Percentiles rank a stretch among this genome's conserved stretches.
Evolutionary conservation across 164 flowering plant species (phyloP).

Genomic region (Kalanchoe fedtschenkoi): DNA sequence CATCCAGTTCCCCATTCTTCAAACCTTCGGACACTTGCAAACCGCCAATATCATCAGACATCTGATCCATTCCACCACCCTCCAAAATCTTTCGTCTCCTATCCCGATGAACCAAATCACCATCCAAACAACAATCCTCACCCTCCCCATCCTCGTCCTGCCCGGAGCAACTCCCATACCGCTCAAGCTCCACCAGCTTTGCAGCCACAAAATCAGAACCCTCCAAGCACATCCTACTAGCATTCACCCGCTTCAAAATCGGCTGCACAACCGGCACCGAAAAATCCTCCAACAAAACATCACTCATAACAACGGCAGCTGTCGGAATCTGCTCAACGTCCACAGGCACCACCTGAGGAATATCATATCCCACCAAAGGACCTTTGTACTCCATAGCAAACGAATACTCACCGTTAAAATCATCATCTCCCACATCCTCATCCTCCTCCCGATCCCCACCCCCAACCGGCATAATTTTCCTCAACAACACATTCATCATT

Average conservation of each 20-base stretch:
- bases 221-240: conserved; percentile 13
- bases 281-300: conserved; percentile 18
- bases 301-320: conserved; percentile 33
- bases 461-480: conserved; percentile 29
- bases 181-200: background rate
- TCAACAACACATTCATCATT: conserved; percentile 34
- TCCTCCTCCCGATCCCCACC: conserved; percentile 19
- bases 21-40: conserved; percentile 12
- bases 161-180: conserved; percentile 11
- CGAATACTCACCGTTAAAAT: conserved; percentile 35
- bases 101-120: background rate
- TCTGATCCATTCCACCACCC: background rate
- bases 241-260: background rate
- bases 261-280: conserved; percentile 15
- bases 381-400: conserved; percentile 69
- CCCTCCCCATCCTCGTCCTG: conserved; percentile 8
- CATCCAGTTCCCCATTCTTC: conserved; percentile 8
- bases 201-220: background rate
- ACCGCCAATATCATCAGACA: conserved; percentile 5
- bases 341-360: conserved; percentile 55
- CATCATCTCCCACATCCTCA: conserved; percentile 26
- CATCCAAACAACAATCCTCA: background rate
- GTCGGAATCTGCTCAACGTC: conserved; percentile 45
- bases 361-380: conserved; percentile 39
- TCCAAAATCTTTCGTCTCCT: background rate